Evolutionary conservation across 495 filamentous ascomycete genomes (phyloP).

Genomic region (Xylaria telfairii): DNA sequence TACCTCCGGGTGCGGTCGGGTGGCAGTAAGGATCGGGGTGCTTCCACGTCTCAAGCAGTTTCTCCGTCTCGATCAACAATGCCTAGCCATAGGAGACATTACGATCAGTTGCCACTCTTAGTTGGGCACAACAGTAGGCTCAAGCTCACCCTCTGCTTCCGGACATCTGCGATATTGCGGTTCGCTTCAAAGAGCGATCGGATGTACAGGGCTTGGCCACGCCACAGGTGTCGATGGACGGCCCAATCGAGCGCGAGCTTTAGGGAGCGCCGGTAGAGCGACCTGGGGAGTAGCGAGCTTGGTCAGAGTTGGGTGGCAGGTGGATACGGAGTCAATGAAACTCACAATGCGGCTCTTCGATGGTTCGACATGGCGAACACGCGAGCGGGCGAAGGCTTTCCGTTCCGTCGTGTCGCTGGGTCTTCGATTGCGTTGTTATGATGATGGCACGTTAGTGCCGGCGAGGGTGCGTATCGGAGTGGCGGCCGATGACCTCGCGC

Average conservation of each 20-base stretch:
- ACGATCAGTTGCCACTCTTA: constrained; percentile 2
- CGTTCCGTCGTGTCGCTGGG: constrained; percentile 22
- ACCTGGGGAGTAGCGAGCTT: constrained; percentile 57
- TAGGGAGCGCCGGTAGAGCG: constrained; percentile 89
- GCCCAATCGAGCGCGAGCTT: constrained; percentile 96
- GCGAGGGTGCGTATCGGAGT: constrained; percentile 10
- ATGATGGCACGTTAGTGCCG: not conserved
- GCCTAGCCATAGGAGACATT: constrained; percentile 54
- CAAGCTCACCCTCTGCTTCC: constrained; percentile 77
- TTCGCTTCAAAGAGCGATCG: constrained; percentile 95
- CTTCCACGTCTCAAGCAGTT: constrained; percentile 89
- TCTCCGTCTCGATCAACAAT: constrained; percentile 84
- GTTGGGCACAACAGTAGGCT: not conserved
- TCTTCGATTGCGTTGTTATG: constrained; percentile 14
- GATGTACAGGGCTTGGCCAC: constrained; percentile 94
- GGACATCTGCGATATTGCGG: constrained; percentile 80
- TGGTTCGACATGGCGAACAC: constrained; percentile 54
- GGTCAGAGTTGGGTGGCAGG: constrained; percentile 25
- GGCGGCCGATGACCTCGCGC: constrained; percentile 1
- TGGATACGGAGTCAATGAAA: constrained; percentile 25
- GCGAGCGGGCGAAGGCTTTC: not conserved
- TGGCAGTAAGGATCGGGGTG: constrained; percentile 91
- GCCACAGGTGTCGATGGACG: constrained; percentile 88
- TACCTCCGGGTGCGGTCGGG: constrained; percentile 94
- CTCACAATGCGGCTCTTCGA: constrained; percentile 54